Conservation (phyloP, 2,329 filamentous ascomycete genomes). For the Triangularia verruculosa region DNA sequence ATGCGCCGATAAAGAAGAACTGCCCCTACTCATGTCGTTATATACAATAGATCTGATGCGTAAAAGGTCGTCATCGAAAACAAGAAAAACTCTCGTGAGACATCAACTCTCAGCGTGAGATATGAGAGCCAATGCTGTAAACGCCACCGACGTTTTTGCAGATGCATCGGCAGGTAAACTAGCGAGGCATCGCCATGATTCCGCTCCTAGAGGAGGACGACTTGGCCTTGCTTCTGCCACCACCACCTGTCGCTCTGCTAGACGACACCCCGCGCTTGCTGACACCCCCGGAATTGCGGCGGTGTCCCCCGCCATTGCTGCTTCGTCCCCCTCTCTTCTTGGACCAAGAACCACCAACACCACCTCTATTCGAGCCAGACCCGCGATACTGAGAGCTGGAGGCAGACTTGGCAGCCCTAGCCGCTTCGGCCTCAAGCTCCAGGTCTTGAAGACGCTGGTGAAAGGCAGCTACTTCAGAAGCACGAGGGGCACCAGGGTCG, state of each 20-base stretch:
- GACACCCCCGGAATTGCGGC: conserved; percentile 19
- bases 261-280: conserved; percentile 23
- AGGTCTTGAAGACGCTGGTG: conserved; percentile 31
- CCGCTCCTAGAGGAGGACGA: conserved; percentile 5
- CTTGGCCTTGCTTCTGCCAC: conserved; percentile 6
- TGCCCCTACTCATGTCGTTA: background rate
- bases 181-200: conserved; percentile 11
- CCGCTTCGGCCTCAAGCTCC: background rate
- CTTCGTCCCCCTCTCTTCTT: conserved; percentile 8
- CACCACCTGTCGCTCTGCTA: conserved; percentile 1
- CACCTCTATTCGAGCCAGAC: background rate
- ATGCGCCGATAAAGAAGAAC: background rate
- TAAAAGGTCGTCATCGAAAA: background rate
- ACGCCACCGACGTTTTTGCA: background rate
- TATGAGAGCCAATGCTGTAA: background rate
- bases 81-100: background rate
- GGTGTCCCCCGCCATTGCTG: background rate
- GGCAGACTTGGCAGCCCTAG: background rate
- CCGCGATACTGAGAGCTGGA: background rate
- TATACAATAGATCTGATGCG: background rate
- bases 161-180: background rate
- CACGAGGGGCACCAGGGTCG: background rate
- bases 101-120: background rate
- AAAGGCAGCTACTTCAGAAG: conserved; percentile 30
- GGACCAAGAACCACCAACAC: background rate